Evolutionary conservation across 345 rosid species (phyloP), one percentile per base, ranked within the genome.

Genomic region (Noccaea bulbosa): DNA sequence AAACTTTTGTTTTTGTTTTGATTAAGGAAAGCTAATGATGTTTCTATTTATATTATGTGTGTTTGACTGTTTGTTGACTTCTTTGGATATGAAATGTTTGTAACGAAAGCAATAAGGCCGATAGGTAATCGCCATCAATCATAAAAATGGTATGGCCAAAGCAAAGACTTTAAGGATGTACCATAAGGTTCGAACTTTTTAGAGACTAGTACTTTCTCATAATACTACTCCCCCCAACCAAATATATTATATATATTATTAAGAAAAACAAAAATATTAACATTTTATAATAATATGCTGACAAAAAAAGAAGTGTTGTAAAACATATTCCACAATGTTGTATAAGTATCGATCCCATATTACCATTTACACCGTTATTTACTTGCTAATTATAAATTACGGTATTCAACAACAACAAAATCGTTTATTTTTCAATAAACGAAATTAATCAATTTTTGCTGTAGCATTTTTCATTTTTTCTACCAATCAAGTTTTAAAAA

Each of bases 81-180:
- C 35, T 10, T 65, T 65, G 46, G 45, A 39, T 32, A 65, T 57
- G 71, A 65, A 72, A 73, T 73, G 66, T 65, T 65, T 73, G 67
- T 50, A 73, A 73, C 4, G 66, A 50, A 73, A 65, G 77, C 77
- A 73, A 73, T 33, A 65, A 57, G 72, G 53, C 30, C 61, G 71
- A 65, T 73, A 46, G 11, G 5, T 65, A 48, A 57, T 65, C 72
- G 63, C 71, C 39, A 65, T 73, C 77, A 73, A 48, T 57, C 67
- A 57, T 49, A 65, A 73, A 65, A 45, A 1, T 73, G 72, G 77
- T 73, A 65, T 73, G 77, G 77, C 66, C 71, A 72, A 64, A 64
- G 70, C 65, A 72, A 72, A 37, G 71, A 64, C 76, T 72, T 63
- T 54, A 54, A 44, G 64, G 57, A 62, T 71, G 69, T 71, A 63